These are phyloP conservation scores for Fusarium nodosum DNA, from an alignment of 2,329 filamentous ascomycete species.

Conservation along the genomic window DNA sequence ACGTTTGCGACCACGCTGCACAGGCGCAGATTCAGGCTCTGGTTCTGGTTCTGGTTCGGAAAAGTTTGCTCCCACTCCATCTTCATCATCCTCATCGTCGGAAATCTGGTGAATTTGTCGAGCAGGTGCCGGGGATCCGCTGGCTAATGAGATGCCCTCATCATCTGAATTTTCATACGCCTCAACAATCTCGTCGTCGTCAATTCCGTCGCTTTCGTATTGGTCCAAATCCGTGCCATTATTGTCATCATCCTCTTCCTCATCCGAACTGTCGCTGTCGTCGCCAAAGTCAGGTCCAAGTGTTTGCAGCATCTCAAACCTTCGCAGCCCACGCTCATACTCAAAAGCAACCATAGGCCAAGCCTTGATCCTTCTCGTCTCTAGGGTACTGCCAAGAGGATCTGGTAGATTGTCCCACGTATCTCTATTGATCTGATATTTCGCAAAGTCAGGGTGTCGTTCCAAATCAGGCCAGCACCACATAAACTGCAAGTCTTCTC, in stretches of 20 bases:
- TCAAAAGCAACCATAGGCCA: slow-evolving; percentile 54
- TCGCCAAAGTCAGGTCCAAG: slow-evolving; percentile 18
- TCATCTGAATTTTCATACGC: slow-evolving; percentile 47
- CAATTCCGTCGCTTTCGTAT: slow-evolving; percentile 59
- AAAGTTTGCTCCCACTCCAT: slow-evolving; percentile 42
- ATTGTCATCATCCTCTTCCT: slow-evolving; percentile 28
- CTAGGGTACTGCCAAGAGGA: slow-evolving; percentile 8
- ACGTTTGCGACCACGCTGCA: slow-evolving; percentile 47
- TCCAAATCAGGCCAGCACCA: slow-evolving; percentile 55
- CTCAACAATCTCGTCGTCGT: slow-evolving; percentile 53
- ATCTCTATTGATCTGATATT: slow-evolving; percentile 41
- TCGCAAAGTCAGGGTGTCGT: slow-evolving; percentile 50
- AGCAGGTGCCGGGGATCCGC: not conserved
- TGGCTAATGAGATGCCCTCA: slow-evolving; percentile 44
- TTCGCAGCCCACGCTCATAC: slow-evolving; percentile 29
- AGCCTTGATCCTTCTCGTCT: slow-evolving; percentile 35
- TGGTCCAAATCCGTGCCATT: slow-evolving; percentile 46
- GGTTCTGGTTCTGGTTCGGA: slow-evolving; percentile 52
- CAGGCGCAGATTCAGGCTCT: slow-evolving; percentile 27
- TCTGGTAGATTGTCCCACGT: slow-evolving; percentile 14
- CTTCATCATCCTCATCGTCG: slow-evolving; percentile 34
- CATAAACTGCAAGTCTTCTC: slow-evolving; percentile 47
- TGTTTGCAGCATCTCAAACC: slow-evolving; percentile 36
- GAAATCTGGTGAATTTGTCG: slow-evolving; percentile 20
- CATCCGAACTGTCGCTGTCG: slow-evolving; percentile 33